phyloP scores from a whole-genome alignment of 2,329 filamentous ascomycete genomes.

The Lecanoromycetidae sp. region DNA sequence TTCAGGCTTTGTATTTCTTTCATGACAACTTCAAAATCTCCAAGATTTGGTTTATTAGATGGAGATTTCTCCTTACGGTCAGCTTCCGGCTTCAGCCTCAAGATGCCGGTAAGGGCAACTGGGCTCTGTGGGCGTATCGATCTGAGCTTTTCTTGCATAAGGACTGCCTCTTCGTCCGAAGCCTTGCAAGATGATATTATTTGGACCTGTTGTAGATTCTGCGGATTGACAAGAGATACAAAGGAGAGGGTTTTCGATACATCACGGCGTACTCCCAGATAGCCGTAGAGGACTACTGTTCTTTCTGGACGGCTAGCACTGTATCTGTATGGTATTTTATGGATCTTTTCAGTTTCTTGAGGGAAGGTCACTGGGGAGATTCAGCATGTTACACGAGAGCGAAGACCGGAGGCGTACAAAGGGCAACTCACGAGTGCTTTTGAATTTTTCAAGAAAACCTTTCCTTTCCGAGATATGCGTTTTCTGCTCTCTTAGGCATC shows the following conservation, averaged over 20 bases:
- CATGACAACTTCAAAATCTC: conserved; percentile 23
- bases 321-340: background rate
- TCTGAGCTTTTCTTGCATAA: conserved; percentile 30
- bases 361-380: conserved; percentile 1
- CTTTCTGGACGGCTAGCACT: background rate
- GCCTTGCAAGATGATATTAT: conserved; percentile 35
- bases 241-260: conserved; percentile 61
- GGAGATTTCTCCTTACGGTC: background rate
- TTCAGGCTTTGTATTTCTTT: conserved; percentile 43
- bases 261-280: conserved; percentile 56
- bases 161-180: background rate
- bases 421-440: background rate
- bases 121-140: conserved; percentile 40
- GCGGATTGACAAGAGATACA: conserved; percentile 42
- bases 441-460: background rate
- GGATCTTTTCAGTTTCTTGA: background rate
- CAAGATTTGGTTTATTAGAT: conserved; percentile 24
- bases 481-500: background rate
- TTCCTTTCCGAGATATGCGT: background rate
- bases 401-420: too few relatives aligned
- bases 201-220: conserved; percentile 36
- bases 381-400: too few relatives aligned
- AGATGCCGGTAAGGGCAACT: conserved; percentile 40
- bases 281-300: conserved; percentile 52
- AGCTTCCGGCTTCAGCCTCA: conserved; percentile 24